phyloP scores from a whole-genome alignment of 495 filamentous ascomycete species.

The Neurospora sp. region DNA sequence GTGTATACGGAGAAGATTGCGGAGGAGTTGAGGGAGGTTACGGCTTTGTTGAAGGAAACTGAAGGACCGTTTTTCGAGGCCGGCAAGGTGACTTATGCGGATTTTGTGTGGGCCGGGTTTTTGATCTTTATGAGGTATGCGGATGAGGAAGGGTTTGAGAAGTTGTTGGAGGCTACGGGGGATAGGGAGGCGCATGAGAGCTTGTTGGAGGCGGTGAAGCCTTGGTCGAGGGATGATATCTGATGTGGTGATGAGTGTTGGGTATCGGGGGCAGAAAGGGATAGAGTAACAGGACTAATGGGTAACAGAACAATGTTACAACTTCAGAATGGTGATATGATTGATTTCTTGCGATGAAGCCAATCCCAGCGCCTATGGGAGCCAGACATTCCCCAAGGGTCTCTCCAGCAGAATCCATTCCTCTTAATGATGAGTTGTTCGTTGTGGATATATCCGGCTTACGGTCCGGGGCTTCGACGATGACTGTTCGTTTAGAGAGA shows the following conservation, averaged over 20 bases:
- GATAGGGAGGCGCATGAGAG: conserved; percentile 22
- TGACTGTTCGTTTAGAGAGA: neutral
- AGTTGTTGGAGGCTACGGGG: conserved; percentile 23
- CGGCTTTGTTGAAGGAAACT: conserved; percentile 38
- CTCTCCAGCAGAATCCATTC: neutral
- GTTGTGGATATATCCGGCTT: neutral
- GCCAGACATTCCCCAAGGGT: neutral
- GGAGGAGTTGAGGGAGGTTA: conserved; percentile 26
- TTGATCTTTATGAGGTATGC: conserved; percentile 23
- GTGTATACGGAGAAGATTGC: conserved; percentile 27
- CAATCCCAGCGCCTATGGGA: neutral
- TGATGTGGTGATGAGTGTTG: neutral
- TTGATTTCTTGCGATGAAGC: neutral
- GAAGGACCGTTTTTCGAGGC: conserved; percentile 39
- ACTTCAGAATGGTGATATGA: neutral
- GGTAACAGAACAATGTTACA: neutral
- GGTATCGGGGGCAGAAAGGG: neutral
- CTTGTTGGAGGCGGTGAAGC: conserved; percentile 29
- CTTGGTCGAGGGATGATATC: conserved; percentile 24
- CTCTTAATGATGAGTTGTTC: neutral
- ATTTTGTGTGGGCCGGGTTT: conserved; percentile 32
- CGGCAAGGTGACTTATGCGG: conserved; percentile 25
- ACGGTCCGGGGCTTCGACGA: neutral
- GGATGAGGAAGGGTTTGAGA: conserved; percentile 24
- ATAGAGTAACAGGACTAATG: neutral